Percentiles rank a stretch among this genome's conserved stretches.
Evolutionary conservation across 106 monocot genomes (phyloP).

Genomic region (Allium sativum): DNA sequence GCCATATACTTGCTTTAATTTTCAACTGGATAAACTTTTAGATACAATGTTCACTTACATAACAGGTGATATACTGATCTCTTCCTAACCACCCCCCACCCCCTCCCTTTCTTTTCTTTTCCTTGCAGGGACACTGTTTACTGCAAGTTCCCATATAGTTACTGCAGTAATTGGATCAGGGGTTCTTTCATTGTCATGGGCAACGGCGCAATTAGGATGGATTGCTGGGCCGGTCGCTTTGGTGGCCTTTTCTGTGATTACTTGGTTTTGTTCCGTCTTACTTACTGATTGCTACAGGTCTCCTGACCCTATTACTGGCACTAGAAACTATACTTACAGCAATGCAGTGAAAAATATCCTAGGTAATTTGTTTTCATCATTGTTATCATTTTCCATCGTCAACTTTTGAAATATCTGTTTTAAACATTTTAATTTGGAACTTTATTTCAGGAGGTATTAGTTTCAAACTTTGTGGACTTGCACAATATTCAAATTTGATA

Average conservation of each 20-base stretch:
- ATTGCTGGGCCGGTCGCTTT: conserved; percentile 8
- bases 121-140: conserved; percentile 16
- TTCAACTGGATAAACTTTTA: neutral
- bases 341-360: conserved; percentile 15
- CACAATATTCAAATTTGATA: conserved; percentile 60
- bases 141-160: conserved; percentile 29
- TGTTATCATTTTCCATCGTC: neutral
- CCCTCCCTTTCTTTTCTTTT: no score
- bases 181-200: conserved; percentile 17
- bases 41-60: neutral
- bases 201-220: conserved; percentile 25
- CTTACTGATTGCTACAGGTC: conserved; percentile 23
- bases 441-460: conserved; percentile 23
- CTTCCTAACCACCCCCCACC: no score
- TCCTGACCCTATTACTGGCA: conserved; percentile 15
- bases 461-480: conserved; percentile 31
- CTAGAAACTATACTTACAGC: conserved; percentile 26
- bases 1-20: no score
- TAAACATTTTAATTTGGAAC: neutral
- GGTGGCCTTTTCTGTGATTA: conserved; percentile 16
- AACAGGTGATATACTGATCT: neutral
- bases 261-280: conserved; percentile 20
- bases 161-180: conserved; percentile 33
- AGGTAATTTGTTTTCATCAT: conserved; percentile 8
- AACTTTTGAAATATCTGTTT: neutral